A percentile compares a stretch with the other conserved stretches of the same genome.
Conservation (phyloP, 257 asterid species). For the Petunia axillaris region DNA sequence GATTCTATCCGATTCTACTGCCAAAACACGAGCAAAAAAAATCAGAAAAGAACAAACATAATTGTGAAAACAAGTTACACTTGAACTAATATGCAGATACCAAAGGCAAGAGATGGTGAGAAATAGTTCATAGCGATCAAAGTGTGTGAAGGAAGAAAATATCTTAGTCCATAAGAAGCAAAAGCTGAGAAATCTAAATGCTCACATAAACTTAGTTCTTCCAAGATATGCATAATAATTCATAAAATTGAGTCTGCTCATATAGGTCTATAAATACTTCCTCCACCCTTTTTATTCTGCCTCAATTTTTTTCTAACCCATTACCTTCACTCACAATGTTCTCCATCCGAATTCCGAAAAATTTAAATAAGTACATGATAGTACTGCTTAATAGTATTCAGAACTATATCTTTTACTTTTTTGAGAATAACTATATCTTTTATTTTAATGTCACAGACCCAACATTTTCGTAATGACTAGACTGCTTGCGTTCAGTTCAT, state of each 20-base stretch:
- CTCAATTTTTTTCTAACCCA: background rate
- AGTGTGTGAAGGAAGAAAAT: slow-evolving; percentile 13
- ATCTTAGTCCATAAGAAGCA: background rate
- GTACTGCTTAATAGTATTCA: background rate
- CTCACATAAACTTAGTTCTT: background rate
- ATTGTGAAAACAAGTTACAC: background rate
- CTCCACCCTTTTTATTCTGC: background rate
- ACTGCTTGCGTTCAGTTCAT: slow-evolving; percentile 3
- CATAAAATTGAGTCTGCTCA: background rate
- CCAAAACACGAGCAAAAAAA: background rate
- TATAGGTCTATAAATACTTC: background rate
- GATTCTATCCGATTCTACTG: slow-evolving; percentile 23
- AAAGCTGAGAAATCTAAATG: background rate
- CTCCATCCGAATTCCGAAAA: background rate
- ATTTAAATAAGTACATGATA: background rate
- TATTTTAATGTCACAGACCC: background rate
- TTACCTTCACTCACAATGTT: background rate
- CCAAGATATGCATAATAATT: background rate
- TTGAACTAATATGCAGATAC: slow-evolving; percentile 20
- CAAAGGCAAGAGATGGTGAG: background rate
- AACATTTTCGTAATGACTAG: background rate
- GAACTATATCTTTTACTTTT: background rate
- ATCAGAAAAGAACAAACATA: background rate
- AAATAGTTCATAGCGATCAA: background rate
- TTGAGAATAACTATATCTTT: background rate